Percentiles rank a stretch among this genome's conserved stretches.
Conservation (phyloP, 2,329 filamentous ascomycete genomes). For the Diaporthe sp. region DNA sequence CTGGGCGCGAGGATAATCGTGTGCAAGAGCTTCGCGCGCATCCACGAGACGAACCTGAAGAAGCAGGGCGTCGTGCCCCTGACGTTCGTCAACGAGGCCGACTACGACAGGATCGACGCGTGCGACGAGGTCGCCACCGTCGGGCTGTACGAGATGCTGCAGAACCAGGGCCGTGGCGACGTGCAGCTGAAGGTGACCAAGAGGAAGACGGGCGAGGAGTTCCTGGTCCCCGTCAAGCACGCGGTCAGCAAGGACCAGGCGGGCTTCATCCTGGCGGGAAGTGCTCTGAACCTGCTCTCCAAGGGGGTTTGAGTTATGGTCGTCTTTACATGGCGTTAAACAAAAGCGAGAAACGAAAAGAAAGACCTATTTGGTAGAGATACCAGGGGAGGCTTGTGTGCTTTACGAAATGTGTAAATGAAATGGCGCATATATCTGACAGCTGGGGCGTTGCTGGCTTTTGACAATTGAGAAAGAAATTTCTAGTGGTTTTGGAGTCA, state of each 20-base stretch:
- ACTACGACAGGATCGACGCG: slow-evolving; percentile 87
- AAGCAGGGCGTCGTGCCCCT: slow-evolving; percentile 97
- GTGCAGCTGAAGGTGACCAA: slow-evolving; percentile 77
- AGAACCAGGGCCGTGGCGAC: slow-evolving; percentile 80
- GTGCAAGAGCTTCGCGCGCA: slow-evolving; percentile 85
- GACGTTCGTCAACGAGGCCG: slow-evolving; percentile 87
- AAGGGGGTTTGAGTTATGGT: slow-evolving; percentile 55
- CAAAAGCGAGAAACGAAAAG: not conserved
- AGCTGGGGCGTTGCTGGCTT: slow-evolving; percentile 28
- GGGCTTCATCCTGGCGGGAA: slow-evolving; percentile 91
- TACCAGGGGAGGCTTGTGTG: slow-evolving; percentile 15
- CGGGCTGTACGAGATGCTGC: slow-evolving; percentile 85
- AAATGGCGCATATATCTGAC: slow-evolving; percentile 26
- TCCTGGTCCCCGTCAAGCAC: slow-evolving; percentile 84
- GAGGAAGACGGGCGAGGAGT: slow-evolving; percentile 70
- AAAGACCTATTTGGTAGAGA: not conserved
- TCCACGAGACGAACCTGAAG: slow-evolving; percentile 94
- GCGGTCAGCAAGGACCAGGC: slow-evolving; percentile 92
- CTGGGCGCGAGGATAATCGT: slow-evolving; percentile 87
- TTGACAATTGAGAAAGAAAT: not conserved
- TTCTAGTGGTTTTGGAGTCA: not conserved
- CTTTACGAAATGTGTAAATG: slow-evolving; percentile 30
- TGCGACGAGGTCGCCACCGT: slow-evolving; percentile 87
- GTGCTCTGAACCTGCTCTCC: slow-evolving; percentile 90
- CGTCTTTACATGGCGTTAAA: not conserved